A percentile compares a stretch with the other conserved stretches of the same genome.
Evolutionary conservation across 2,329 filamentous ascomycete genomes (phyloP).

Genomic region (Helotiales sp.): DNA sequence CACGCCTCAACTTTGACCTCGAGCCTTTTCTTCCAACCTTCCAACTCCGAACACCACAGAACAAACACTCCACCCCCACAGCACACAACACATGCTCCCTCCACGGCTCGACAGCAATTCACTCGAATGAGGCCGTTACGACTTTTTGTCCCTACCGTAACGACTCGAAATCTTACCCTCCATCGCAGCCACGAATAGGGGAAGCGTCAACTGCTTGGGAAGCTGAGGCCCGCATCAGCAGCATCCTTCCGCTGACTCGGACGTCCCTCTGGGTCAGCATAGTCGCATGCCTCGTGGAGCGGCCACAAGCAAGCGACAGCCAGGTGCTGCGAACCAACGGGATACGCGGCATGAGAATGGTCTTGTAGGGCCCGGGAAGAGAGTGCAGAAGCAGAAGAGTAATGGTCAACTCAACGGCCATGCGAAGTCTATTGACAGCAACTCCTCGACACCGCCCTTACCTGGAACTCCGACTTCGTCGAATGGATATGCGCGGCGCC

Average conservation of each 20-base stretch:
- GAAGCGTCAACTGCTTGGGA: neutral
- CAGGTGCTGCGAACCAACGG: constrained; percentile 62
- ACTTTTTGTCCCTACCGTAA: neutral
- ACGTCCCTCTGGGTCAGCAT: constrained; percentile 44
- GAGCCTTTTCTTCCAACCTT: constrained; percentile 5
- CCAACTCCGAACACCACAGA: neutral
- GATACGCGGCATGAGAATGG: constrained; percentile 86
- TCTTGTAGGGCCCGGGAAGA: constrained; percentile 77
- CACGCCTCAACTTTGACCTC: constrained; percentile 3
- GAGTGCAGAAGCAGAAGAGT: constrained; percentile 58
- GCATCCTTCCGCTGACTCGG: constrained; percentile 42
- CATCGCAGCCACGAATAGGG: constrained; percentile 5
- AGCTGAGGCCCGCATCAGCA: constrained; percentile 21
- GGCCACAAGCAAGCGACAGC: constrained; percentile 43
- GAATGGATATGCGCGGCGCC: constrained; percentile 43
- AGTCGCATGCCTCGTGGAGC: constrained; percentile 44
- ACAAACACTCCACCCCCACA: too few species aligned
- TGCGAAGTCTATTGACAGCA: constrained; percentile 49
- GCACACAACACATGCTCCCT: neutral
- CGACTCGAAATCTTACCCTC: neutral
- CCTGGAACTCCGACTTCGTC: constrained; percentile 46
- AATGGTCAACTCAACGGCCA: constrained; percentile 59
- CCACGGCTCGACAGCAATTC: constrained; percentile 22
- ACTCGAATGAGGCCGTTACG: constrained; percentile 18
- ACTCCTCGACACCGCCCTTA: constrained; percentile 48